These are phyloP conservation scores for Magnaporthales sp. DNA, from an alignment of 2,329 filamentous ascomycete genomes.

Conservation along the genomic window DNA sequence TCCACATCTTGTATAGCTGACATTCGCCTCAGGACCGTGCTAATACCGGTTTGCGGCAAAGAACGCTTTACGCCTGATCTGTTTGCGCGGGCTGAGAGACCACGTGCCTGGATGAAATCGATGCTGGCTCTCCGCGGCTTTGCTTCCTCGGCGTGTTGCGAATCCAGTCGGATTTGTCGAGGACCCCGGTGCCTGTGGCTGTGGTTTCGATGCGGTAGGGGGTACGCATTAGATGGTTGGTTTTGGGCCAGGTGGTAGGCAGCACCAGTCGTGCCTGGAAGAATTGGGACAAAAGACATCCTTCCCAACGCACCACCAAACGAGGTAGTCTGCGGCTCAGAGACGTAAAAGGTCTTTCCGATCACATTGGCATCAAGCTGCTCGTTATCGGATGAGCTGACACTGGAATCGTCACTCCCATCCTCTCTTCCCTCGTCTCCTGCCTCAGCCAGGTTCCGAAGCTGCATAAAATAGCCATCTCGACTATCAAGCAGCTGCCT, in stretches of 20 bases:
- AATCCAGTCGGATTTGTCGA: background rate
- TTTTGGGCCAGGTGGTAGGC: background rate
- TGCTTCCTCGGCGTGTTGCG: background rate
- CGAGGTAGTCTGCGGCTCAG: background rate
- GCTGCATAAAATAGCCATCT: background rate
- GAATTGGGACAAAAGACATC: slow-evolving; percentile 3
- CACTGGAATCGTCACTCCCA: background rate
- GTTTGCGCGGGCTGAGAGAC: background rate
- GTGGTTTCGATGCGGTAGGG: background rate
- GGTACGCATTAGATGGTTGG: background rate
- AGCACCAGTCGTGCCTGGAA: background rate
- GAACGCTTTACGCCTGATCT: background rate
- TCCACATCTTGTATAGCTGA: background rate
- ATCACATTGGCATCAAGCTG: background rate
- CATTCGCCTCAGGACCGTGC: background rate
- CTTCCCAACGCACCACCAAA: background rate
- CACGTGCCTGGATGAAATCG: background rate
- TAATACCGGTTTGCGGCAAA: background rate
- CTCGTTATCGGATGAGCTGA: background rate
- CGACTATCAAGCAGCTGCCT: background rate
- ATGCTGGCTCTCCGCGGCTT: background rate
- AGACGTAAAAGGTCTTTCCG: background rate
- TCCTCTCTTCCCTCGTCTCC: too few species aligned
- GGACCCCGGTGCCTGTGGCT: background rate
- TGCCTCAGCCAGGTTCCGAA: background rate